Base-by-base conservation (phyloP, 306 rosid species). In the Erythrophleum fordii region DNA sequence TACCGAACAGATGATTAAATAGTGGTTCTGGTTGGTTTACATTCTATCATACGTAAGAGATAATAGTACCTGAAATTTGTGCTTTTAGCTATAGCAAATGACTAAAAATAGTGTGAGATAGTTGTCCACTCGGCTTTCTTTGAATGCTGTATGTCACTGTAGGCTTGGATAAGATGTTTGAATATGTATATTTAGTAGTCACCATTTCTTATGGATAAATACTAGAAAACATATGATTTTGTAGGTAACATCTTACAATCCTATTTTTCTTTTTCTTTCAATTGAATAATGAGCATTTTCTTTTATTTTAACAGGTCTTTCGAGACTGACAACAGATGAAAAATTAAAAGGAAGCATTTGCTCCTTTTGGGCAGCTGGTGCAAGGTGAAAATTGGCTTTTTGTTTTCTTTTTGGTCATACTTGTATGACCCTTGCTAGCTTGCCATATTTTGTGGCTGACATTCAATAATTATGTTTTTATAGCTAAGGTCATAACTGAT, bases 401-500 rank as follows among this genome's bases (percentile, higher is more conserved):
- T n/a, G n/a, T 34, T 13, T 59, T 37, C 25, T 58, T 13, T 51
- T 37, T 23, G 49, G 26, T 31, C 3, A 34, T 71, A 11, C 29
- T 58, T 56, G 46, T 42, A 13, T 18, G 9, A 0, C 51, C 22
- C n/a, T n/a, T n/a, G 35, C 20, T 68, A 35, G 66, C 46, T 65
- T 75, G 39, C 61, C 41, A 62, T 65, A 12, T 8, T 41, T 9
- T 58, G 66, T 26, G 72, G 52, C 22, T 85, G 88, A 83, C 48
- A 29, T 53, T 74, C 75, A 45, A 49, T n/a, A 28, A 5, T 80
- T 39, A 62, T 84, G 77, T 61, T 42, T 53, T 56, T 81, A 81
- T 92, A 92, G 97, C 97, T 2, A 94, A 89, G 86, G 97, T 94
- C 80, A 80, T 92, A 75, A 86, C 86, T 0, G 97, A 94, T 77